Percentiles rank a stretch among this genome's conserved stretches.
phyloP scores from a whole-genome alignment of 352 stramenopile species.

The Phytophthora crassamura region DNA sequence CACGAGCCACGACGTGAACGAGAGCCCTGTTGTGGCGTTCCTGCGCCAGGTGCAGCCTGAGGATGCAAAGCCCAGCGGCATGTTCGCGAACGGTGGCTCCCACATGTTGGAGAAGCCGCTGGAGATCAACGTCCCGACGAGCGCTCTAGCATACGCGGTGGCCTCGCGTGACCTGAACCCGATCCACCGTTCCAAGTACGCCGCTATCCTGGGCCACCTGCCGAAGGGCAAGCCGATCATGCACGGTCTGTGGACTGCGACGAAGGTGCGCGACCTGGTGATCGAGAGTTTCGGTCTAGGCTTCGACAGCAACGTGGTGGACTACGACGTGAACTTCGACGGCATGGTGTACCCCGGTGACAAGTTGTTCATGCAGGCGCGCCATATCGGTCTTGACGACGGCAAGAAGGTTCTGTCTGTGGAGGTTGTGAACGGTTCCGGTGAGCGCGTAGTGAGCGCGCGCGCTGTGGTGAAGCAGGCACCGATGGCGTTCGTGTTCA shows the following conservation, averaged over 20 bases:
- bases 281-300: conserved; percentile 55
- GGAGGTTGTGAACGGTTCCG: conserved; percentile 76
- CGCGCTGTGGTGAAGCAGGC: conserved; percentile 74
- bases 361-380: conserved; percentile 79
- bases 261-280: conserved; percentile 80
- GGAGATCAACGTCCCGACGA: conserved; percentile 67
- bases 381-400: conserved; percentile 65
- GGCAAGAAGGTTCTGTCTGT: conserved; percentile 76
- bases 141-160: conserved; percentile 74
- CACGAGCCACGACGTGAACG: conserved; percentile 49
- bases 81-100: conserved; percentile 66
- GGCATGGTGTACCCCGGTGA: conserved; percentile 90
- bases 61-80: conserved; percentile 26
- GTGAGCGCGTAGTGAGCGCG: conserved; percentile 80
- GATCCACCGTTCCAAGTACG: conserved; percentile 84
- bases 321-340: conserved; percentile 85
- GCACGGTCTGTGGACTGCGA: conserved; percentile 90
- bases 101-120: conserved; percentile 74
- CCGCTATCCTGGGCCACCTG: conserved; percentile 77
- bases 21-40: conserved; percentile 57
- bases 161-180: conserved; percentile 88
- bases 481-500: conserved; percentile 86
- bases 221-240: conserved; percentile 83
- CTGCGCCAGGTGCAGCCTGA: conserved; percentile 44
- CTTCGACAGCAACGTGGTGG: conserved; percentile 71